phyloP scores from a whole-genome alignment of 371 early-diverging fungal species.

The Haplosporangium sp. region DNA sequence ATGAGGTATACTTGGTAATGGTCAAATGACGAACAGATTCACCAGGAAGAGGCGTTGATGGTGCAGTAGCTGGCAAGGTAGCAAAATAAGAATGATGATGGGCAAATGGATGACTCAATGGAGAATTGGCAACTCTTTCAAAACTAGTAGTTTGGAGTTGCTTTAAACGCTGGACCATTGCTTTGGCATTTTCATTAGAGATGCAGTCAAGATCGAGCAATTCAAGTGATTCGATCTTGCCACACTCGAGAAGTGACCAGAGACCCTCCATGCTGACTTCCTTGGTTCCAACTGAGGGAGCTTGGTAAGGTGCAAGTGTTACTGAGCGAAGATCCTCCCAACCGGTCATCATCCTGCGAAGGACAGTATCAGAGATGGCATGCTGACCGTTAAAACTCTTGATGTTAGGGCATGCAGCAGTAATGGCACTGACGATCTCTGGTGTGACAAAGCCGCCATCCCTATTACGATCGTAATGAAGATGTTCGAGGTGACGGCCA shows the following conservation, averaged over 20 bases:
- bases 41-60: constrained; percentile 48
- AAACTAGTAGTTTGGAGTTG: constrained; percentile 3
- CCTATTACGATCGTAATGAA: constrained; percentile 59
- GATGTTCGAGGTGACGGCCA: constrained; percentile 55
- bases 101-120: constrained; percentile 35
- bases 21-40: constrained; percentile 56
- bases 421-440: constrained; percentile 59
- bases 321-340: constrained; percentile 55
- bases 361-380: constrained; percentile 61
- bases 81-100: constrained; percentile 11
- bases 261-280: constrained; percentile 51
- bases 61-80: background rate
- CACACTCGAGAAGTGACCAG: constrained; percentile 44
- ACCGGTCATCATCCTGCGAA: constrained; percentile 59
- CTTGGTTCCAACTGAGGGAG: constrained; percentile 36
- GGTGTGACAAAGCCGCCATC: constrained; percentile 60
- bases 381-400: constrained; percentile 61
- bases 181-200: constrained; percentile 58
- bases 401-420: constrained; percentile 62
- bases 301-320: constrained; percentile 47
- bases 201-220: constrained; percentile 61
- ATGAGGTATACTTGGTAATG: constrained; percentile 61
- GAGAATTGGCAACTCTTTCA: background rate
- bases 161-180: constrained; percentile 45
- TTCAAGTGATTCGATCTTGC: constrained; percentile 56